A percentile compares a stretch with the other conserved stretches of the same genome.
Evolutionary conservation across 2,329 filamentous ascomycete species (phyloP).

Genomic region (Fusarium nygamai): DNA sequence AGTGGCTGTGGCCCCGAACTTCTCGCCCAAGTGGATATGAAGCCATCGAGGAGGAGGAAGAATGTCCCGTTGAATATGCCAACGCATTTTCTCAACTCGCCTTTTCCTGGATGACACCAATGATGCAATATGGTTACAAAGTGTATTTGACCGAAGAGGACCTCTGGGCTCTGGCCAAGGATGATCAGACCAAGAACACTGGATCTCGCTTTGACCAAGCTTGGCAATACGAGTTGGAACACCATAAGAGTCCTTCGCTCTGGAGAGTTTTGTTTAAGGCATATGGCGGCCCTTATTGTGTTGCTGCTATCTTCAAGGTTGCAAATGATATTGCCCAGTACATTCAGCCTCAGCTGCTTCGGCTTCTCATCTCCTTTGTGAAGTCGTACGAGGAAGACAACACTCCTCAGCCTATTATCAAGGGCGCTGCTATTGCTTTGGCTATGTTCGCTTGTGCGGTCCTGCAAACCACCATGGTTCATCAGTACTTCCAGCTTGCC

Average conservation of each 20-base stretch:
- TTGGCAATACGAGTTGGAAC: slow-evolving; percentile 81
- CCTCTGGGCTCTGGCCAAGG: slow-evolving; percentile 87
- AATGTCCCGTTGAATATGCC: slow-evolving; percentile 86
- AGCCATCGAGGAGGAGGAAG: slow-evolving; percentile 66
- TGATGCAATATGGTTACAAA: slow-evolving; percentile 96
- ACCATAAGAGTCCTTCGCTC: slow-evolving; percentile 71
- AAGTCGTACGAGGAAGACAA: slow-evolving; percentile 74
- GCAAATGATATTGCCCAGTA: slow-evolving; percentile 88
- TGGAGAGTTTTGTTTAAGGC: slow-evolving; percentile 87
- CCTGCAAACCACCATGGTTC: slow-evolving; percentile 87
- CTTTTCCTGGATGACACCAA: slow-evolving; percentile 97
- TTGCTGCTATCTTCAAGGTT: slow-evolving; percentile 88
- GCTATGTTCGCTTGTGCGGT: slow-evolving; percentile 92
- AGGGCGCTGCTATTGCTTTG: slow-evolving; percentile 87
- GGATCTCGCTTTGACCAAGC: slow-evolving; percentile 74
- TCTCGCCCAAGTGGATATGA: slow-evolving; percentile 65
- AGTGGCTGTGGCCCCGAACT: slow-evolving; percentile 88
- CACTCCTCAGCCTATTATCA: slow-evolving; percentile 78
- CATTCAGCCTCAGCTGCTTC: slow-evolving; percentile 88
- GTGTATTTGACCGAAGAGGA: slow-evolving; percentile 94
- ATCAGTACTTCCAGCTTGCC: slow-evolving; percentile 96
- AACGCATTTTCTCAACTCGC: slow-evolving; percentile 93
- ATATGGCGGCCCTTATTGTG: slow-evolving; percentile 85
- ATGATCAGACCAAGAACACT: slow-evolving; percentile 82
- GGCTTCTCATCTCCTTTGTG: slow-evolving; percentile 85